Percentiles rank a stretch among this genome's conserved stretches.
Conservation (phyloP, 805 yeast species). For the Metschnikowia noctiluminum region DNA sequence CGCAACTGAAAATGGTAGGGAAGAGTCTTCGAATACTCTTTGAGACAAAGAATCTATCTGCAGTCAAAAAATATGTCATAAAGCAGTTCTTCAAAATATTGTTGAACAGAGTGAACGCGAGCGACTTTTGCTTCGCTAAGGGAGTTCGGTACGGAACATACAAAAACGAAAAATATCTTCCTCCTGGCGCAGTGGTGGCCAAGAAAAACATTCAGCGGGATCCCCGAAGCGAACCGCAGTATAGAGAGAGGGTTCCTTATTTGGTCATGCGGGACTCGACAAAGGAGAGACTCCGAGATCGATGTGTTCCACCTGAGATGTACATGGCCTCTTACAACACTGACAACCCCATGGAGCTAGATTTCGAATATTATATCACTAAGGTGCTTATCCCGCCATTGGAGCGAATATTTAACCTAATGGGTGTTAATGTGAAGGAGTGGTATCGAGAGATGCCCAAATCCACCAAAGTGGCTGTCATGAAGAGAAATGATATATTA, state of each 20-base stretch:
- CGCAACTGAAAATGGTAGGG: conserved; percentile 80
- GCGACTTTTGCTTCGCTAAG: conserved; percentile 88
- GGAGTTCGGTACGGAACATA: conserved; percentile 85
- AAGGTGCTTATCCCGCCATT: conserved; percentile 87
- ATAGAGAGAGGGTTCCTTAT: conserved; percentile 83
- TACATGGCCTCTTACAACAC: conserved; percentile 43
- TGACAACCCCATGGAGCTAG: conserved; percentile 48
- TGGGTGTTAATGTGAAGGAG: conserved; percentile 73
- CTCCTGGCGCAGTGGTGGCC: conserved; percentile 91
- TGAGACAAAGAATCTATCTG: conserved; percentile 66
- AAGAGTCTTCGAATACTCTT: conserved; percentile 65
- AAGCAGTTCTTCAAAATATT: conserved; percentile 66
- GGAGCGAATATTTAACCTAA: conserved; percentile 73
- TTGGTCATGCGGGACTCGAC: conserved; percentile 58
- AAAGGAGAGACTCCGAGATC: conserved; percentile 65
- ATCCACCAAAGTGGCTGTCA: conserved; percentile 11
- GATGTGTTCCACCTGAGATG: conserved; percentile 77
- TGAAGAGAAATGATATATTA: conserved; percentile 11
- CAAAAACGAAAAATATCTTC: conserved; percentile 65
- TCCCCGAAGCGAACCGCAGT: conserved; percentile 77
- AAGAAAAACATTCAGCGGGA: conserved; percentile 60
- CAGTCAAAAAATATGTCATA: conserved; percentile 62
- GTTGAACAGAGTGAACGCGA: conserved; percentile 59
- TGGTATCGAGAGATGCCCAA: conserved; percentile 77
- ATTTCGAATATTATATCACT: conserved; percentile 79